Conservation (phyloP, 805 yeast genomes). For the Groenewaldozyma salmanticensis region DNA sequence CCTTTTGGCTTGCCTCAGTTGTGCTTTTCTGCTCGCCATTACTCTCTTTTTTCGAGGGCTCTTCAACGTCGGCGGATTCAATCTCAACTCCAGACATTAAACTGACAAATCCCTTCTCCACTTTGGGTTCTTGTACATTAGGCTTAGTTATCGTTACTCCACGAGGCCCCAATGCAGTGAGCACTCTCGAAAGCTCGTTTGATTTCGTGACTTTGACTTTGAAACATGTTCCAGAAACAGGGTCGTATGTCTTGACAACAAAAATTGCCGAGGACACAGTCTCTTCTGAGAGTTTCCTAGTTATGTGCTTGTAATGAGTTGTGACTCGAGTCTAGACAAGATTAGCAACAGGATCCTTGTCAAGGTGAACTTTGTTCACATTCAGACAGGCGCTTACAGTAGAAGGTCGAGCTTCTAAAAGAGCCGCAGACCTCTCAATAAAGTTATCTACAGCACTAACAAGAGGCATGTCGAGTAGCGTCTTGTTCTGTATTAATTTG, state of each 20-base stretch:
- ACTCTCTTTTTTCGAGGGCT: no score
- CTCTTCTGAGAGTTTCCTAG: conserved; percentile 17
- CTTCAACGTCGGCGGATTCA: neutral
- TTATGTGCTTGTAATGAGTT: conserved; percentile 30
- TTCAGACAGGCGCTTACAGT: conserved; percentile 19
- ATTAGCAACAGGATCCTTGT: no score
- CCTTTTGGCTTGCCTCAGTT: neutral
- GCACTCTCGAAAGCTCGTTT: conserved; percentile 65
- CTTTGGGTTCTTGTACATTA: neutral
- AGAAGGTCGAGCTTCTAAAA: conserved; percentile 36
- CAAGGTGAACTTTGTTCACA: neutral
- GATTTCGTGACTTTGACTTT: conserved; percentile 47
- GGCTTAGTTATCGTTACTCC: conserved; percentile 19
- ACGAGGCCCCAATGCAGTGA: conserved; percentile 56
- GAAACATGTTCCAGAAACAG: conserved; percentile 52
- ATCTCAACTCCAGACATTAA: conserved; percentile 22
- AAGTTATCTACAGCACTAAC: conserved; percentile 31
- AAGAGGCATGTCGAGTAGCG: no score
- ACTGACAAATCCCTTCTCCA: conserved; percentile 21
- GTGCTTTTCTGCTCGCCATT: no score
- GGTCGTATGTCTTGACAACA: conserved; percentile 56
- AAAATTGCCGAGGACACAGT: conserved; percentile 26
- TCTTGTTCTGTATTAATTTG: no score
- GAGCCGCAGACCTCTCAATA: conserved; percentile 33
- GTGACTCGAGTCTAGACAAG: conserved; percentile 19